A percentile compares a stretch with the other conserved stretches of the same genome.
These are phyloP conservation scores for Microsporum canis DNA, from an alignment of 2,329 filamentous ascomycete genomes.

Conservation along the genomic window DNA sequence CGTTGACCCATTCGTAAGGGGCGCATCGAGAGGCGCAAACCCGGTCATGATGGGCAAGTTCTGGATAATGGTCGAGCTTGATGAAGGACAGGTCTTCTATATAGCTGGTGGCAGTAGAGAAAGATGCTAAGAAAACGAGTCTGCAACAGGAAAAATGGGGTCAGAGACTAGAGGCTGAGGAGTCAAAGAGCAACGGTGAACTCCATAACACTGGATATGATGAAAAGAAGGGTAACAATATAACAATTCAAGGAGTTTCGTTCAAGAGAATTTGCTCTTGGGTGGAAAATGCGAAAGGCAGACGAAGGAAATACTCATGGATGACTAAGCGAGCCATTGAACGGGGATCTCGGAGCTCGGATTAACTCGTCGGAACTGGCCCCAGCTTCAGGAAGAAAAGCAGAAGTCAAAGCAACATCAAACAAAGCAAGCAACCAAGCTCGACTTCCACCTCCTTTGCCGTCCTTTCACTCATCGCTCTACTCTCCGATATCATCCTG, in stretches of 20 bases:
- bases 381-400: background rate
- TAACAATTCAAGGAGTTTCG: background rate
- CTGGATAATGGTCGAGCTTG: background rate
- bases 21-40: constrained; percentile 44
- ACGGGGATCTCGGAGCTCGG: background rate
- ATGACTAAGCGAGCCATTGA: background rate
- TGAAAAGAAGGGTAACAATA: background rate
- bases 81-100: background rate
- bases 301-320: background rate
- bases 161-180: background rate
- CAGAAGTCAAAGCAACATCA: background rate
- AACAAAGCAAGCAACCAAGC: background rate
- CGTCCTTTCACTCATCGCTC: background rate
- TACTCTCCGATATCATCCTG: background rate
- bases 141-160: background rate
- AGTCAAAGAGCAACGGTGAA: background rate
- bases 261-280: background rate
- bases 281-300: background rate
- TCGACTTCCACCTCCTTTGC: background rate
- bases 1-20: constrained; percentile 39
- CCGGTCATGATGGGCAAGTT: constrained; percentile 36
- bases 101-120: background rate
- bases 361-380: background rate
- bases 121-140: background rate
- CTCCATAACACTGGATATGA: background rate